Evolutionary conservation across 768 basidiomycete species (phyloP).

Genomic region (Phylloporus rhodoxanthus): DNA sequence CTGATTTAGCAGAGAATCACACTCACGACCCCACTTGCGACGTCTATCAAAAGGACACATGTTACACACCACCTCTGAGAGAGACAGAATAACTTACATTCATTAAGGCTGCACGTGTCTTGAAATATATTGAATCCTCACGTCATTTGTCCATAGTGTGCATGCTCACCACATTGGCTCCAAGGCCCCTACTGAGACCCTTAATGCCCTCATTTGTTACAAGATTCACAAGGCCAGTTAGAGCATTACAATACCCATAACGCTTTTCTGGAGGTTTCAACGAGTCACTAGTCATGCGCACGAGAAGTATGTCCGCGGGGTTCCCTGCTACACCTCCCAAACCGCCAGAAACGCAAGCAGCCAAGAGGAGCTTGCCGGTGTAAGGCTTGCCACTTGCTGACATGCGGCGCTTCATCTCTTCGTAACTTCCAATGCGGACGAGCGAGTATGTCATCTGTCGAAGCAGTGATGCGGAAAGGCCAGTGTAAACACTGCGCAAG

Average conservation of each 20-base stretch:
- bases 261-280: slow-evolving; percentile 66
- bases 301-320: slow-evolving; percentile 68
- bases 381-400: slow-evolving; percentile 48
- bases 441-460: slow-evolving; percentile 91
- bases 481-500: slow-evolving; percentile 70
- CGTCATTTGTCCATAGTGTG: background rate
- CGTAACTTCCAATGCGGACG: slow-evolving; percentile 78
- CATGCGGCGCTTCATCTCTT: slow-evolving; percentile 61
- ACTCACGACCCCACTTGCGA: slow-evolving; percentile 84
- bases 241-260: slow-evolving; percentile 75
- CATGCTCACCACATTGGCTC: slow-evolving; percentile 63
- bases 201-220: slow-evolving; percentile 63
- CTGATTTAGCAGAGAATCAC: background rate
- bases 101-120: slow-evolving; percentile 67
- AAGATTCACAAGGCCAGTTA: slow-evolving; percentile 63
- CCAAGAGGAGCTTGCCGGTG: slow-evolving; percentile 49
- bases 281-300: slow-evolving; percentile 86
- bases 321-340: slow-evolving; percentile 83
- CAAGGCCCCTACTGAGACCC: slow-evolving; percentile 68
- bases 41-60: slow-evolving; percentile 36
- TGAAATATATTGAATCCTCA: slow-evolving; percentile 6
- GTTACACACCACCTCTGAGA: slow-evolving; percentile 1
- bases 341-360: slow-evolving; percentile 69
- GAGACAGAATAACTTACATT: slow-evolving; percentile 43
- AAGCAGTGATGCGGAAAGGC: slow-evolving; percentile 75